Conservation (phyloP, 768 basidiomycete genomes). For the Rhizopogon vinicolor region DNA sequence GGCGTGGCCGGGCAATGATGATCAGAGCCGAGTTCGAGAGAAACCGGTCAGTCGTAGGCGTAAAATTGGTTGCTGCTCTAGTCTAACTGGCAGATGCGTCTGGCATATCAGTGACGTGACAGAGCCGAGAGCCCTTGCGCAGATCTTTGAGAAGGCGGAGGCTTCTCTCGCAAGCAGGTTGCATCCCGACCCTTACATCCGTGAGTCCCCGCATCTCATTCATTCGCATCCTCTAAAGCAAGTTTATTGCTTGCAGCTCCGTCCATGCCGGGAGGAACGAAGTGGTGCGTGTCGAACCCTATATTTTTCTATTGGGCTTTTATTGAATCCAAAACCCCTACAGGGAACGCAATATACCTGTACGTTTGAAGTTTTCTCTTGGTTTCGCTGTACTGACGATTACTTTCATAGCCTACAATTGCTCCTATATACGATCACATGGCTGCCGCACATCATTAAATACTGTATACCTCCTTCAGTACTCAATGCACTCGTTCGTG, state of each 20-base stretch:
- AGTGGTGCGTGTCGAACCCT: slow-evolving; percentile 62
- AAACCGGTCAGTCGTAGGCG: slow-evolving; percentile 60
- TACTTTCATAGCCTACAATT: slow-evolving; percentile 46
- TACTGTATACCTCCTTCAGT: slow-evolving; percentile 1
- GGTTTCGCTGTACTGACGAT: slow-evolving; percentile 3
- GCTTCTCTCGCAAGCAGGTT: slow-evolving; percentile 55
- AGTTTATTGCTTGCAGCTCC: slow-evolving; percentile 47
- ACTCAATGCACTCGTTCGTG: background rate
- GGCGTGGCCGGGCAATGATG: slow-evolving; percentile 79
- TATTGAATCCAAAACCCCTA: background rate
- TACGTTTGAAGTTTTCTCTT: slow-evolving; percentile 33
- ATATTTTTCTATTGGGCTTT: background rate
- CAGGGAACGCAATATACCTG: slow-evolving; percentile 83
- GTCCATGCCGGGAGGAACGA: slow-evolving; percentile 85
- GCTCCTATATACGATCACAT: slow-evolving; percentile 64
- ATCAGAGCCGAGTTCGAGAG: slow-evolving; percentile 92
- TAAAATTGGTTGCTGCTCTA: slow-evolving; percentile 3
- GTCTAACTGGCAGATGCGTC: background rate
- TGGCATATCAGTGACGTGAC: slow-evolving; percentile 58
- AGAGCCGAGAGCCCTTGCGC: slow-evolving; percentile 77
- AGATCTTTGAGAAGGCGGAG: slow-evolving; percentile 79
- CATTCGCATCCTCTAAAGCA: slow-evolving; percentile 2
- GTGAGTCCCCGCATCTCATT: slow-evolving; percentile 48
- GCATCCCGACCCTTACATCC: slow-evolving; percentile 92
- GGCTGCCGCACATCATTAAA: slow-evolving; percentile 27